Evolutionary conservation across 768 basidiomycete species (phyloP).

Genomic region (Panaeolus cyanescens): DNA sequence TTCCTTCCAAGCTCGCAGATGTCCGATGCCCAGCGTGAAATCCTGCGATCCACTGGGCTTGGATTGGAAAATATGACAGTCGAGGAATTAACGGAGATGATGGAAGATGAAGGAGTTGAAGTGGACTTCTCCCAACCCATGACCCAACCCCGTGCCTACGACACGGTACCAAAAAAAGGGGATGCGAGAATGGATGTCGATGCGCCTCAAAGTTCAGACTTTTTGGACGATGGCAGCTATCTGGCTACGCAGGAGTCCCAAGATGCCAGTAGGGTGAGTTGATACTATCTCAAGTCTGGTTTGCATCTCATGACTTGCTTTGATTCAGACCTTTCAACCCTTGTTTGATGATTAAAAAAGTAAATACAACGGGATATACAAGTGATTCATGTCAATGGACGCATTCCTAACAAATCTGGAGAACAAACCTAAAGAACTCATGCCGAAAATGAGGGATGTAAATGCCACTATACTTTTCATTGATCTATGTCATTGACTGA

Average conservation of each 20-base stretch:
- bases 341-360: conserved; percentile 49
- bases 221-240: conserved; percentile 37
- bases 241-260: conserved; percentile 41
- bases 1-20: conserved; percentile 61
- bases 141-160: conserved; percentile 1
- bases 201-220: conserved; percentile 32
- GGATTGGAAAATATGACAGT: conserved; percentile 68
- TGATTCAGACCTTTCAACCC: conserved; percentile 45
- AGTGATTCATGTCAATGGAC: too few relatives aligned
- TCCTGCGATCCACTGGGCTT: conserved; percentile 61
- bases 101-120: conserved; percentile 64
- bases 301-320: conserved; percentile 4
- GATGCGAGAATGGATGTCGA: conserved; percentile 22
- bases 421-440: too few relatives aligned
- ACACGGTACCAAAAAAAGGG: conserved; percentile 10
- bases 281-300: conserved; percentile 3
- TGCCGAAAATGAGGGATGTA: too few relatives aligned
- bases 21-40: conserved; percentile 53
- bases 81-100: conserved; percentile 60
- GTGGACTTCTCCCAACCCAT: conserved; percentile 39
- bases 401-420: too few relatives aligned
- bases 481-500: not conserved
- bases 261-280: conserved; percentile 30
- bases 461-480: too few relatives aligned
- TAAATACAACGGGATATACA: not conserved